Conservation (phyloP, 2,329 filamentous ascomycete species). For the Fusarium multiceps region DNA sequence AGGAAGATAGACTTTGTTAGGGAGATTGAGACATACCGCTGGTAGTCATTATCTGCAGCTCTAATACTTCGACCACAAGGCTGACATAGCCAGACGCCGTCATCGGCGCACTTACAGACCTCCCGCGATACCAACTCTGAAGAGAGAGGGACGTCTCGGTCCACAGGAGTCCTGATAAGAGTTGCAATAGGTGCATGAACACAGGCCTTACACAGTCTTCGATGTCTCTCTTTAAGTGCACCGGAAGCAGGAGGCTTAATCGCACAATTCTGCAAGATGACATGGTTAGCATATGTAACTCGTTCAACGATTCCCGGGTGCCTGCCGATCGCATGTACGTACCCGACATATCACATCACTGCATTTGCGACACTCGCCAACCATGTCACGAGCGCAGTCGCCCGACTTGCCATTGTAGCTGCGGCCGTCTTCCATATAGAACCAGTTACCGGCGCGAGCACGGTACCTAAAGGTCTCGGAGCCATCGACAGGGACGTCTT, state of each 20-base stretch:
- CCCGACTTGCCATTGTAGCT: conserved; percentile 74
- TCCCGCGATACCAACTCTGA: conserved; percentile 67
- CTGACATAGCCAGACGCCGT: conserved; percentile 85
- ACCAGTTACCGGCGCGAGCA: conserved; percentile 67
- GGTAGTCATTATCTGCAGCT: conserved; percentile 68
- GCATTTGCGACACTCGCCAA: conserved; percentile 84
- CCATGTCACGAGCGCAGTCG: conserved; percentile 87
- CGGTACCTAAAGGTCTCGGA: conserved; percentile 69
- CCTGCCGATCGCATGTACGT: conserved; percentile 49
- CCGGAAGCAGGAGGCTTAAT: conserved; percentile 80
- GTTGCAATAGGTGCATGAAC: conserved; percentile 74
- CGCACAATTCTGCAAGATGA: conserved; percentile 79
- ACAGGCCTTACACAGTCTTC: conserved; percentile 83
- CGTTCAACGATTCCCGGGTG: neutral
- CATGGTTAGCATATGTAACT: conserved; percentile 19
- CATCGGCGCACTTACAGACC: conserved; percentile 63
- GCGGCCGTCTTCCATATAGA: conserved; percentile 68
- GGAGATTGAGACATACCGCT: conserved; percentile 56
- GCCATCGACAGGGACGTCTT: conserved; percentile 65
- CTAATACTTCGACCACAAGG: conserved; percentile 81
- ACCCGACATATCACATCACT: conserved; percentile 83
- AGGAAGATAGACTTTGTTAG: too few relatives aligned
- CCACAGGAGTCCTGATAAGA: conserved; percentile 60
- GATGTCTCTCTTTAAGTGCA: conserved; percentile 78
- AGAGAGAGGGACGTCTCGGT: conserved; percentile 60